These are phyloP conservation scores for Lagenidium sp. DNA, from an alignment of 352 stramenopile species.

Conservation along the genomic window DNA sequence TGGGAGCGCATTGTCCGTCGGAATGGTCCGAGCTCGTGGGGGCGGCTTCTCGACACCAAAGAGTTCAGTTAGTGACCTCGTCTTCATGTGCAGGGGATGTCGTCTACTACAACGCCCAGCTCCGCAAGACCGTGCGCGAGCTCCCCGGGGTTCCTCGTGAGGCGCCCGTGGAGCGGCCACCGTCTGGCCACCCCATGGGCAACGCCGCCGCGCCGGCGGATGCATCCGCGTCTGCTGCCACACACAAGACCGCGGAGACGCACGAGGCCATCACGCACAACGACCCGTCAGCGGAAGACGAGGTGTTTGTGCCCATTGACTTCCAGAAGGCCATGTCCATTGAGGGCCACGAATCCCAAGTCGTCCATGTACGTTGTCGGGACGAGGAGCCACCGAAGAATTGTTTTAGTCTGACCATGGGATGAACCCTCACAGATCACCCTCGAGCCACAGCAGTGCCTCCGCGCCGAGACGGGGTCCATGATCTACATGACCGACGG, in stretches of 20 bases:
- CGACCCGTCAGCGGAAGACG: constrained; percentile 21
- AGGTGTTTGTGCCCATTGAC: constrained; percentile 71
- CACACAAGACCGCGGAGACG: constrained; percentile 2
- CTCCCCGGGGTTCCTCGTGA: constrained; percentile 25
- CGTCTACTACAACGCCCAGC: constrained; percentile 53
- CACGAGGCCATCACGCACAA: neutral
- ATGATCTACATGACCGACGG: constrained; percentile 96
- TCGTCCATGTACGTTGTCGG: constrained; percentile 78
- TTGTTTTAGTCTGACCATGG: no score
- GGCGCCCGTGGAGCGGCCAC: neutral
- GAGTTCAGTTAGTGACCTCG: no score
- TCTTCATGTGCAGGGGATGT: constrained; percentile 25
- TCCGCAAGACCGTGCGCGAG: constrained; percentile 51
- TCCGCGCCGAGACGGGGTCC: constrained; percentile 88
- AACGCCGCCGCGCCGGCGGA: constrained; percentile 6
- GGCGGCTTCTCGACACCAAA: no score
- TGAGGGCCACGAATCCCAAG: constrained; percentile 81
- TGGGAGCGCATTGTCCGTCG: constrained; percentile 53
- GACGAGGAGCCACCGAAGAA: no score
- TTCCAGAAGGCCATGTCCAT: constrained; percentile 72
- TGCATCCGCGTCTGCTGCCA: neutral
- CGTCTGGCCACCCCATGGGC: no score
- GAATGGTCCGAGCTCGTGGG: constrained; percentile 24
- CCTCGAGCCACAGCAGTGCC: constrained; percentile 84
- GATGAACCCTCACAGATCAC: no score